Conservation (phyloP, 768 basidiomycete genomes). For the Ramaria rubella region DNA sequence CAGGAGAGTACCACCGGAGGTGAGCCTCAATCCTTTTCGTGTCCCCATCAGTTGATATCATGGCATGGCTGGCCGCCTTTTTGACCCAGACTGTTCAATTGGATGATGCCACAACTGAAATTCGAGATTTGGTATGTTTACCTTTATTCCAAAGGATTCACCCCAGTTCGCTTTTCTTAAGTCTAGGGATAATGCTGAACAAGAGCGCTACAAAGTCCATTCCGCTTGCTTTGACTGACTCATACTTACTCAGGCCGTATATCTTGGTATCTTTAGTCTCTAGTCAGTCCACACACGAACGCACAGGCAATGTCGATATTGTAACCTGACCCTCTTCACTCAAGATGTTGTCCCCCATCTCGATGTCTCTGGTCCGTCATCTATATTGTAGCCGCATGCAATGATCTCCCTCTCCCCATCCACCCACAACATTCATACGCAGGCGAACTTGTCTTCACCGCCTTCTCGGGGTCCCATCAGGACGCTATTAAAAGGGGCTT, state of each 20-base stretch:
- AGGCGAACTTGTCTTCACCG: conserved; percentile 96
- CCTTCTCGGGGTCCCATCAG: conserved; percentile 97
- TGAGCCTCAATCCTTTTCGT: conserved; percentile 23
- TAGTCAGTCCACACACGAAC: conserved; percentile 51
- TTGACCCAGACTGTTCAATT: conserved; percentile 94
- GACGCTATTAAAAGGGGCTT: conserved; percentile 99
- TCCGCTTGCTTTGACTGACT: too few species aligned
- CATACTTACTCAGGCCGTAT: too few species aligned
- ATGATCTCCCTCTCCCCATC: conserved; percentile 90
- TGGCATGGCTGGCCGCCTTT: conserved; percentile 69
- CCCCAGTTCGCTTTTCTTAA: conserved; percentile 8
- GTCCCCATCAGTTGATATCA: conserved; percentile 18
- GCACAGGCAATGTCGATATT: conserved; percentile 97
- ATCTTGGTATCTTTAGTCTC: too few species aligned
- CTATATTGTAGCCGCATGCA: conserved; percentile 92
- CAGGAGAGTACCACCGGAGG: conserved; percentile 93
- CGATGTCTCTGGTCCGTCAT: conserved; percentile 84
- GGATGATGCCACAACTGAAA: conserved; percentile 87
- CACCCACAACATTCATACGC: conserved; percentile 97
- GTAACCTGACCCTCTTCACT: conserved; percentile 93
- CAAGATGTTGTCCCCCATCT: conserved; percentile 87
- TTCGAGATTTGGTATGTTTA: conserved; percentile 88
- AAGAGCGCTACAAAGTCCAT: conserved; percentile 86
- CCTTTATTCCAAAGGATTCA: neutral
- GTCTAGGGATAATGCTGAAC: conserved; percentile 93